phyloP scores from a whole-genome alignment of 1,284 basidiomycete genomes.

The Heliocybe sulcata region DNA sequence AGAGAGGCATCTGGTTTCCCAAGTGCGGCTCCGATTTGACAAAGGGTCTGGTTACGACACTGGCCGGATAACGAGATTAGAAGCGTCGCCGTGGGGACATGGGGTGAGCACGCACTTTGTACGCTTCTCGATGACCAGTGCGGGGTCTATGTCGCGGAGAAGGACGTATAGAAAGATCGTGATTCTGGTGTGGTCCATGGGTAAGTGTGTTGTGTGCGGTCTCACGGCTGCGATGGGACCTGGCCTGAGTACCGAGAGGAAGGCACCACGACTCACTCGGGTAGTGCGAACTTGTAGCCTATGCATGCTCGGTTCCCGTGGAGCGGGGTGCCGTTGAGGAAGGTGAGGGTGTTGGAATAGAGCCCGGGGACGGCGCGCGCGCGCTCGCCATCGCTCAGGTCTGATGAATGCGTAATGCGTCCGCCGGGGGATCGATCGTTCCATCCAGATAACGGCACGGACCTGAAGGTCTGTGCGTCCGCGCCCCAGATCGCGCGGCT shows the following conservation, averaged over 20 bases:
- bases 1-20: conserved; percentile 52
- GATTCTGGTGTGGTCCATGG: conserved; percentile 30
- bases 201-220: neutral
- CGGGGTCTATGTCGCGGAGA: conserved; percentile 45
- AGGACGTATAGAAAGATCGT: conserved; percentile 55
- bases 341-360: conserved; percentile 60
- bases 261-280: conserved; percentile 41
- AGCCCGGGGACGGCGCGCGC: conserved; percentile 47
- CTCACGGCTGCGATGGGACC: neutral
- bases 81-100: conserved; percentile 9
- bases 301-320: conserved; percentile 64
- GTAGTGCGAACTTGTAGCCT: conserved; percentile 64
- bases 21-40: conserved; percentile 39
- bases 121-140: conserved; percentile 52
- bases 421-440: no score
- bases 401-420: conserved; percentile 27
- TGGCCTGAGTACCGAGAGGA: neutral
- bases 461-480: no score
- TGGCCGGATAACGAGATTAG: conserved; percentile 14
- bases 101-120: conserved; percentile 42
- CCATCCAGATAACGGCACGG: no score
- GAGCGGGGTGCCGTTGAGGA: conserved; percentile 43
- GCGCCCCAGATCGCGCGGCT: conserved; percentile 52
- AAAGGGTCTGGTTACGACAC: conserved; percentile 48
- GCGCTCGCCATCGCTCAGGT: conserved; percentile 50